phyloP scores from a whole-genome alignment of 2,329 filamentous ascomycete species.

The Colletotrichum musae region DNA sequence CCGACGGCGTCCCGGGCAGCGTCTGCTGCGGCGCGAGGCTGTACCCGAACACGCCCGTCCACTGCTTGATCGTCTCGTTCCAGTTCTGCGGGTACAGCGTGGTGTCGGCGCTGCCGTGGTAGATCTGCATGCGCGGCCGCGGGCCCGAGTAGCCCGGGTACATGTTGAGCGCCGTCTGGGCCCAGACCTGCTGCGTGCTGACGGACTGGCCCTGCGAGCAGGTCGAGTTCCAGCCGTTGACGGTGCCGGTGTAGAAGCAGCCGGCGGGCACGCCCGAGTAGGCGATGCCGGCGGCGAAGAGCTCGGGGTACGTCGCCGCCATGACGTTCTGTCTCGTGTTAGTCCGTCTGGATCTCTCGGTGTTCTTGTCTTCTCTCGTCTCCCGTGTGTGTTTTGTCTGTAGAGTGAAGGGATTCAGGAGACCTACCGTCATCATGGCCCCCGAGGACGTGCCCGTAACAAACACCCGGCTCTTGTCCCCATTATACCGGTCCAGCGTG shows the following conservation, averaged over 20 bases:
- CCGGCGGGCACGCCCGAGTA: conserved; percentile 61
- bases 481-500: conserved; percentile 65
- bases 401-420: too few species aligned
- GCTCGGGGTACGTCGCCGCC: conserved; percentile 61
- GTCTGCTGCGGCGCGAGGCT: conserved; percentile 46
- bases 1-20: conserved; percentile 47
- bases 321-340: conserved; percentile 56
- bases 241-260: conserved; percentile 59
- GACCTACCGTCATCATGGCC: conserved; percentile 62
- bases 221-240: conserved; percentile 64
- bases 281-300: conserved; percentile 60
- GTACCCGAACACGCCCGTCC: conserved; percentile 64
- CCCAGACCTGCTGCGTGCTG: conserved; percentile 63
- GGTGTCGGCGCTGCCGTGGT: conserved; percentile 67
- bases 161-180: conserved; percentile 59
- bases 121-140: conserved; percentile 70
- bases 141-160: conserved; percentile 65
- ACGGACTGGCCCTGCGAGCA: conserved; percentile 63
- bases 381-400: too few species aligned
- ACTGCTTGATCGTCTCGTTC: conserved; percentile 70
- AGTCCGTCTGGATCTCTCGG: neutral
- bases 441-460: conserved; percentile 66
- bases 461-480: conserved; percentile 65
- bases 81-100: conserved; percentile 68
- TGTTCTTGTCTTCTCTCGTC: too few species aligned